These are phyloP conservation scores for Lentinula aciculospora DNA, from an alignment of 768 basidiomycete genomes.

Conservation along the genomic window DNA sequence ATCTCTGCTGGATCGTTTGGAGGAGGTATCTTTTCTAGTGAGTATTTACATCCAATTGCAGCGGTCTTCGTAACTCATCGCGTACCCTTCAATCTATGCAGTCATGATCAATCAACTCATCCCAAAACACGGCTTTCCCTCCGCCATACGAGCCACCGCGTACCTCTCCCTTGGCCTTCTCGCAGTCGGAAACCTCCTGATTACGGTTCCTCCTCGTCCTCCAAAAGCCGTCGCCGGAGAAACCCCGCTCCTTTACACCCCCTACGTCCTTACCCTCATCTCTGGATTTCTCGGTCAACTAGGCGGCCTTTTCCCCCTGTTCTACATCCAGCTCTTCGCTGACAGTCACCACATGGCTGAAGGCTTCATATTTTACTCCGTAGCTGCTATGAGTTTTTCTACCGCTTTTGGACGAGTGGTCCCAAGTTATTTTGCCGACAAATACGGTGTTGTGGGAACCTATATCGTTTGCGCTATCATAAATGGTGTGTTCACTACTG, in stretches of 20 bases:
- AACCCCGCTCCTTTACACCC: not conserved
- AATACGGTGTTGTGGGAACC: not conserved
- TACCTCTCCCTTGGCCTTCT: conserved; percentile 2
- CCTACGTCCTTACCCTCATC: not conserved
- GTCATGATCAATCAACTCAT: conserved; percentile 3
- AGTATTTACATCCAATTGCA: not conserved
- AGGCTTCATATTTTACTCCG: conserved; percentile 4
- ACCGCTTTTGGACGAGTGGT: not conserved
- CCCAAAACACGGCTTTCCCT: not conserved
- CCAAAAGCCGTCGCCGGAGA: not conserved
- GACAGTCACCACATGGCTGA: not conserved
- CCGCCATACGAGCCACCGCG: not conserved
- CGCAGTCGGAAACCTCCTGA: not conserved
- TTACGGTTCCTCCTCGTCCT: not conserved
- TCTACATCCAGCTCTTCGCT: conserved; percentile 5
- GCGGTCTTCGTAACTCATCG: not conserved
- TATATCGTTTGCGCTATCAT: not conserved
- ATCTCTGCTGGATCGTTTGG: conserved; percentile 2
- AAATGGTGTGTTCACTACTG: not conserved
- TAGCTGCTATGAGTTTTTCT: not conserved
- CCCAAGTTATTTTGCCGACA: conserved; percentile 5
- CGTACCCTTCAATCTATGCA: too few species aligned
- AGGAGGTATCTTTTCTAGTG: conserved; percentile 4
- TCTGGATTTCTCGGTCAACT: conserved; percentile 2
- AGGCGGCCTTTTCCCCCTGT: conserved; percentile 1